Base-by-base conservation (phyloP, 2,329 filamentous ascomycete species). In the Nemania sp. region DNA sequence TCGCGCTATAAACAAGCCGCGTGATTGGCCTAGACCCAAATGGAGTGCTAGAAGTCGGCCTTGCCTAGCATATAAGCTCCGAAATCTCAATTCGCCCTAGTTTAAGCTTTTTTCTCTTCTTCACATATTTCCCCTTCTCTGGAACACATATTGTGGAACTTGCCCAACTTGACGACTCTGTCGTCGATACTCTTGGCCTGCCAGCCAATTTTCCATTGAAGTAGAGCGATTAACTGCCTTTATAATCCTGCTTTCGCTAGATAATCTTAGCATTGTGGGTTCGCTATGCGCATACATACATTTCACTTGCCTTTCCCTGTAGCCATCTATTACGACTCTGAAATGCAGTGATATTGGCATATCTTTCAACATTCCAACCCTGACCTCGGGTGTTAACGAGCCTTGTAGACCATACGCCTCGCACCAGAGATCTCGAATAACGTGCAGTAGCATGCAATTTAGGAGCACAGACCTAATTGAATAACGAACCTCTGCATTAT, bases 281-380 rank as follows among this genome's bases (percentile, higher is more conserved):
- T 84, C 81, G 81, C 81, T 84, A 80, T 80, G 80, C 71, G 80
- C 80, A 75, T 70, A 83, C 79, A 84, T 62, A n/a, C n/a, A n/a
- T n/a, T n/a, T n/a, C n/a, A n/a, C n/a, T n/a, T n/a, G n/a, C n/a
- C n/a, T n/a, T n/a, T n/a, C n/a, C n/a, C n/a, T n/a, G n/a, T n/a
- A n/a, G n/a, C n/a, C 11, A 11, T 14, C 17, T 4, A 23, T 39
- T 23, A 9, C 20, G 12, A 23, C 36, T n/a, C 7, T 20, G n/a
- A 11, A n/a, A 14, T 54, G 22, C 6, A 6, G n/a, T 14, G 14
- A 42, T 24, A 11, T 20, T 23, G 3, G n/a, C 12, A n/a, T n/a
- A n/a, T n/a, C n/a, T n/a, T n/a, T n/a, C n/a, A n/a, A n/a, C n/a
- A n/a, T n/a, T n/a, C n/a, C n/a, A n/a, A n/a, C n/a, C n/a, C n/a